phyloP scores from a whole-genome alignment of 1,139 yeast species.

The Scheffersomyces segobiensis region DNA sequence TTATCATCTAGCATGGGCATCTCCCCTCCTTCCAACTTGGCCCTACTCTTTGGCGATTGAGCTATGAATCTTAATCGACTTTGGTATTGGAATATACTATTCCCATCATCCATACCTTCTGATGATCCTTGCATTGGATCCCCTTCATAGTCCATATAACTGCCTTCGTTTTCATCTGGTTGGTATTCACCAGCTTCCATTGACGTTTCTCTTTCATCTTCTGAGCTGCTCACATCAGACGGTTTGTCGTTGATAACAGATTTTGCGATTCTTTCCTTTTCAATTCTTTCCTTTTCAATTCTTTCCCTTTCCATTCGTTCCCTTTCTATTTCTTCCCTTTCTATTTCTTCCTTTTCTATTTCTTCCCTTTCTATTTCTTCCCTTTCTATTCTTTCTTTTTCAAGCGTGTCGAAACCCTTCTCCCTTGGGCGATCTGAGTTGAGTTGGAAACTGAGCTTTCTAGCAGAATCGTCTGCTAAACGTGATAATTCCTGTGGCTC shows the following conservation, averaged over 20 bases:
- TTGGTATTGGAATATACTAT: slow-evolving; percentile 5
- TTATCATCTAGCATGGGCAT: slow-evolving; percentile 13
- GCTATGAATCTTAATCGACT: slow-evolving; percentile 10
- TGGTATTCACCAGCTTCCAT: slow-evolving; percentile 2
- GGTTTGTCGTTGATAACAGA: slow-evolving; percentile 13
- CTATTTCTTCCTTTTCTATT: background rate
- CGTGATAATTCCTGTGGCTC: background rate
- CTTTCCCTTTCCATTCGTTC: background rate
- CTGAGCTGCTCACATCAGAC: slow-evolving; percentile 16
- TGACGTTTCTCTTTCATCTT: slow-evolving; percentile 7
- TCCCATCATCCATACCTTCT: slow-evolving; percentile 1
- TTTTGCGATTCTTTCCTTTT: background rate
- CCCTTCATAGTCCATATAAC: slow-evolving; percentile 3
- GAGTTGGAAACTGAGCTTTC: background rate
- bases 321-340: too few relatives aligned
- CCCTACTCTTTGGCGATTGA: slow-evolving; percentile 9
- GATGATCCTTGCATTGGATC: slow-evolving; percentile 1
- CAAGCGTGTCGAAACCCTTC: background rate
- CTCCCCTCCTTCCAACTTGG: slow-evolving; percentile 3
- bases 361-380: background rate
- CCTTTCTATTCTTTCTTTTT: background rate
- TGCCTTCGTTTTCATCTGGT: slow-evolving; percentile 3
- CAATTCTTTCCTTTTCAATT: background rate
- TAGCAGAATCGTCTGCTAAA: background rate
- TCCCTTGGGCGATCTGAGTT: background rate